Conservation (phyloP, 108 stramenopile genomes). For the Bacterosira constricta region DNA sequence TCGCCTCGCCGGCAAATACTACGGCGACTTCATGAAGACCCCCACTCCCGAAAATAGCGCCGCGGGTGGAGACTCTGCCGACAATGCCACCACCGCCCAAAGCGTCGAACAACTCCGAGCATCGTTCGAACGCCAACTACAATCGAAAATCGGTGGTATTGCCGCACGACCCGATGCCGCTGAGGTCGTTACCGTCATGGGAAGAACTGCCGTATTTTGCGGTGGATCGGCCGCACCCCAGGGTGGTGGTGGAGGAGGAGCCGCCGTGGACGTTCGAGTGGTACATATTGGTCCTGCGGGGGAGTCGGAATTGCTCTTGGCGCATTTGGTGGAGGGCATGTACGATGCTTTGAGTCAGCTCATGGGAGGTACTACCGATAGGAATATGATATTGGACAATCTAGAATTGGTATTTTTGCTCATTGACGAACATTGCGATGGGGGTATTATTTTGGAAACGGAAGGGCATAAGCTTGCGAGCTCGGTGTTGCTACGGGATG, state of each 20-base stretch:
- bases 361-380: conserved; percentile 84
- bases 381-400: conserved; percentile 89
- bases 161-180: conserved; percentile 83
- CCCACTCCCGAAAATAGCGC: background rate
- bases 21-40: conserved; percentile 71
- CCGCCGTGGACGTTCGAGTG: conserved; percentile 68
- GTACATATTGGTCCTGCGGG: conserved; percentile 81
- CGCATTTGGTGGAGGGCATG: conserved; percentile 87
- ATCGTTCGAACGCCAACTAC: conserved; percentile 74
- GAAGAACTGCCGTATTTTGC: conserved; percentile 79
- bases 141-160: conserved; percentile 77
- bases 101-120: conserved; percentile 61
- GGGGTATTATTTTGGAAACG: conserved; percentile 83
- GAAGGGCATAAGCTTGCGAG: conserved; percentile 76
- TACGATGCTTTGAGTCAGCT: conserved; percentile 78
- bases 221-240: conserved; percentile 51
- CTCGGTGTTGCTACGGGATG: conserved; percentile 79
- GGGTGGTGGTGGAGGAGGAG: conserved; percentile 24
- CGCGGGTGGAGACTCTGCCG: background rate
- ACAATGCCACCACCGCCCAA: conserved; percentile 40
- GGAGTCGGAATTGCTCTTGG: conserved; percentile 80
- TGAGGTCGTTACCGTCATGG: conserved; percentile 78
- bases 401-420: conserved; percentile 85
- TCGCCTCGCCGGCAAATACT: conserved; percentile 89
- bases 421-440: conserved; percentile 90